phyloP scores from a whole-genome alignment of 371 early-diverging fungal genomes.

The Batkoa obscura region DNA sequence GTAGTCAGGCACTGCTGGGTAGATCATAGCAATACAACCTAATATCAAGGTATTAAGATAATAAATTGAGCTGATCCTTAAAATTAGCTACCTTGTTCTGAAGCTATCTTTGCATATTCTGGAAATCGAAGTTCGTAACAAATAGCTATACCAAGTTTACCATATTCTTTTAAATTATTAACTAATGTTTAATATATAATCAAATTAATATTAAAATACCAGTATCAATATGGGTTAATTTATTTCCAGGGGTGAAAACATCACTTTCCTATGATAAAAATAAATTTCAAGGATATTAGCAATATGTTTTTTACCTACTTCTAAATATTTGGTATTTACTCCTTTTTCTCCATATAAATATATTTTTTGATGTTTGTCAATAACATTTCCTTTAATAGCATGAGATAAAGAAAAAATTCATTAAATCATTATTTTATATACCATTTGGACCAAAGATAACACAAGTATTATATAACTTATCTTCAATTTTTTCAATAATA shows the following conservation, averaged over 20 bases:
- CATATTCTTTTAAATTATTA: conserved; percentile 30
- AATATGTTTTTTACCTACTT: conserved; percentile 14
- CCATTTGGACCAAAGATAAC: conserved; percentile 72
- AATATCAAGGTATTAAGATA: not conserved
- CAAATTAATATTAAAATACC: conserved; percentile 16
- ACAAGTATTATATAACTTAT: conserved; percentile 72
- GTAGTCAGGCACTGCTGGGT: conserved; percentile 92
- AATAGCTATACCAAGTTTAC: conserved; percentile 78
- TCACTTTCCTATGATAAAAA: conserved; percentile 46
- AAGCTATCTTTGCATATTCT: conserved; percentile 84
- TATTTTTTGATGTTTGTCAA: conserved; percentile 51
- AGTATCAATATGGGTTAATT: conserved; percentile 57
- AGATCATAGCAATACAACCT: conserved; percentile 83
- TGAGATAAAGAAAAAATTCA: not conserved
- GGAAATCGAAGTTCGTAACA: conserved; percentile 95
- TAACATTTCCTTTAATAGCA: conserved; percentile 16
- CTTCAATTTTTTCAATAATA: conserved; percentile 56
- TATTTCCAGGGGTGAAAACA: conserved; percentile 50
- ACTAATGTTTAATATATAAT: not conserved
- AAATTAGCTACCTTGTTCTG: conserved; percentile 30
- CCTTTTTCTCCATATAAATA: conserved; percentile 93
- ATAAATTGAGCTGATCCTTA: not conserved
- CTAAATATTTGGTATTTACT: conserved; percentile 74
- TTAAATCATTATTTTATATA: conserved; percentile 8
- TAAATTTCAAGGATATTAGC: not conserved